Base-by-base conservation (phyloP, 1,284 basidiomycete species). In the Sphaerobolus stellatus region DNA sequence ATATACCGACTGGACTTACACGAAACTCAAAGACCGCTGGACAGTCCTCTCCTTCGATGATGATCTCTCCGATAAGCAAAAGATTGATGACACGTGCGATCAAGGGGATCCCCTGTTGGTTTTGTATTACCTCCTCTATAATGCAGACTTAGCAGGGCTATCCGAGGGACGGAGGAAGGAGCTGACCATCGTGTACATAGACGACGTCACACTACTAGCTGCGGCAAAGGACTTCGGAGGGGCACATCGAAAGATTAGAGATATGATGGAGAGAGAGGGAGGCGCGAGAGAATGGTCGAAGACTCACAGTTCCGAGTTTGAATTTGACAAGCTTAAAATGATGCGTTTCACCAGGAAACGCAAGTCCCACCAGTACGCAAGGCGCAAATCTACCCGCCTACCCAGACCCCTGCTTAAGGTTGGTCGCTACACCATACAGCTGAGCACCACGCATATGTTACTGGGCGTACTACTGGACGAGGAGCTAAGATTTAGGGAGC, bases 61-160 rank as follows among this genome's bases (percentile, higher is more conserved):
- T 25, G 36, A 28, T 11, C 22, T n/a, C 5, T 38, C 36, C n/a
- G 36, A 38, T 3, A 16, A 16, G 4, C 36, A n/a, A 7, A 22
- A 38, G 4, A 3, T 38, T 5, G 22, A 38, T 16, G 22, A n/a
- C n/a, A 22, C n/a, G 7, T 7, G n/a, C 5, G 53, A 48, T 27
- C 57, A 58, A 18, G 57, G 57, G 1, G 49, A 40, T 20, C 57
- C 57, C 6, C 54, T 56, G 7, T 58, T 46, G 5, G 44, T 25
- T 14, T 38, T 49, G 5, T 24, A 40, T 11, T 57, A 40, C 30
- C 25, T 28, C 3, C 54, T 54, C 45, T 57, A 57, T 29, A 54
- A 48, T 25, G 56, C 56, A 13, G 31, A 22, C 20, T 27, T 57
- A 9, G 31, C 49, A 6, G 50, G 44, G 9, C 18, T 52, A 52